These are phyloP conservation scores for Ophiognomonia clavigignenti-juglandacearum DNA, from an alignment of 2,329 filamentous ascomycete genomes.

Conservation along the genomic window DNA sequence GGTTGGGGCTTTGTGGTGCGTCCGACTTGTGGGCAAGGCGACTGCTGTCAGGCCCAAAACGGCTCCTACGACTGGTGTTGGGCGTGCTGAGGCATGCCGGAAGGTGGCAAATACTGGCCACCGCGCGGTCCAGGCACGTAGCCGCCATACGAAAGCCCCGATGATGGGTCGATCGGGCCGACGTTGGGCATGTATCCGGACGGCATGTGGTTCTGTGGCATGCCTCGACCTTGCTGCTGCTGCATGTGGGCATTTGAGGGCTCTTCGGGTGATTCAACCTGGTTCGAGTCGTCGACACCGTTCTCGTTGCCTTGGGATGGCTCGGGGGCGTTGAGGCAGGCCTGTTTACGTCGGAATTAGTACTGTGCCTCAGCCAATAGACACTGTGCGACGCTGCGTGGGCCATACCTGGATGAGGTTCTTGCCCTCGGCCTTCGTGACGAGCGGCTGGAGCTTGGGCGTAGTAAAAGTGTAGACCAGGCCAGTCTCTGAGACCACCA, in stretches of 20 bases:
- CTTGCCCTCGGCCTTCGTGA: conserved; percentile 98
- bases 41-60: not conserved
- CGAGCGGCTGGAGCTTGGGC: conserved; percentile 93
- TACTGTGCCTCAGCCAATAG: not conserved
- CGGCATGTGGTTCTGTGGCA: conserved; percentile 63
- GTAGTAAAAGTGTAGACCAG: conserved; percentile 98
- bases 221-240: conserved; percentile 57
- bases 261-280: conserved; percentile 89
- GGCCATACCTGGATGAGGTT: conserved; percentile 90
- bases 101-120: conserved; percentile 72
- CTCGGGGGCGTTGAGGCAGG: conserved; percentile 94
- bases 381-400: conserved; percentile 9
- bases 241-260: conserved; percentile 71
- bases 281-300: conserved; percentile 69
- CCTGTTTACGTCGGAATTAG: conserved; percentile 50
- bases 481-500: conserved; percentile 95
- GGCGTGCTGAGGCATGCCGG: conserved; percentile 76
- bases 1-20: not conserved
- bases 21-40: not conserved
- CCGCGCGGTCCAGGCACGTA: conserved; percentile 75
- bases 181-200: conserved; percentile 59
- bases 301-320: conserved; percentile 77
- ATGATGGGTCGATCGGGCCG: conserved; percentile 63
- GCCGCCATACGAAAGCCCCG: conserved; percentile 77
- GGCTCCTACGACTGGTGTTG: conserved; percentile 66